Evolutionary conservation across 257 asterid genomes (phyloP).

Genomic region (Jaltomata sinuosa): DNA sequence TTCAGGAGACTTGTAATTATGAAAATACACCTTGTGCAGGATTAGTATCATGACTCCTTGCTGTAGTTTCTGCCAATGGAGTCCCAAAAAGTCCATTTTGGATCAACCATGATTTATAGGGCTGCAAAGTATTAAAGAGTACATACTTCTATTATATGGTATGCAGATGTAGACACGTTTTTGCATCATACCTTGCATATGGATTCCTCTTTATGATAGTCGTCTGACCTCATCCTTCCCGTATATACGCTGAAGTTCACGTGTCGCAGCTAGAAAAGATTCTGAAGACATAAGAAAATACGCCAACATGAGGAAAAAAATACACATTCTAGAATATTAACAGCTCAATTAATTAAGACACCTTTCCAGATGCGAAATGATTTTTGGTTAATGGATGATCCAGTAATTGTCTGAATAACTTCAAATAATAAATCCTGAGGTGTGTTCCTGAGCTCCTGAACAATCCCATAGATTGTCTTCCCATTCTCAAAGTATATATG

Average conservation of each 20-base stretch:
- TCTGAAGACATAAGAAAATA: constrained; percentile 10
- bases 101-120: background rate
- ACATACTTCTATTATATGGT: background rate
- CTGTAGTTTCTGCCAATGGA: background rate
- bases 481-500: constrained; percentile 33
- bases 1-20: background rate
- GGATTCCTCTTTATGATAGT: background rate
- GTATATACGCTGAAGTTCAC: constrained; percentile 26
- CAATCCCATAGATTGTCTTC: constrained; percentile 26
- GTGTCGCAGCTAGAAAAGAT: constrained; percentile 29
- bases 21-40: background rate
- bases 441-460: constrained; percentile 27
- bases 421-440: constrained; percentile 23
- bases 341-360: background rate
- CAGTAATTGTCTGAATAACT: constrained; percentile 23
- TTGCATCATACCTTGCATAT: background rate
- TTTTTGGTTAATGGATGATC: constrained; percentile 22
- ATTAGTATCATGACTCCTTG: background rate
- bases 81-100: background rate
- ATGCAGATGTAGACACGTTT: background rate
- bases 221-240: constrained; percentile 19
- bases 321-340: background rate
- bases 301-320: background rate
- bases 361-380: constrained; percentile 30
- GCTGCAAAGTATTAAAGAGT: background rate